Conservation (phyloP, 148 eudicot species). For the Vaccinium darrowii region DNA sequence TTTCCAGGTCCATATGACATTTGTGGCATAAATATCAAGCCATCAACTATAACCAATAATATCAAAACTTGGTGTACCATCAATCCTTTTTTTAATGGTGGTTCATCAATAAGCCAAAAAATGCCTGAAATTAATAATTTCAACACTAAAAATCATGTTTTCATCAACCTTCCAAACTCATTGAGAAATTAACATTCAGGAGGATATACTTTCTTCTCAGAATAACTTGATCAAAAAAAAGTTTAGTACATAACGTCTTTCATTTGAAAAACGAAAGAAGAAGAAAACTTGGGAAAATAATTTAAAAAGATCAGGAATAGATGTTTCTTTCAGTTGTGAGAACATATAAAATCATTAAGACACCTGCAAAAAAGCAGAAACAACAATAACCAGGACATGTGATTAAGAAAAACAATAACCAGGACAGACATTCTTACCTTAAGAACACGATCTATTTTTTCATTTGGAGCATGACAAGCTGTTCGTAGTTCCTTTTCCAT, state of each 20-base stretch:
- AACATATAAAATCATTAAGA: not conserved
- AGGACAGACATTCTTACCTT: conserved; percentile 39
- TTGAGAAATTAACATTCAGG: not conserved
- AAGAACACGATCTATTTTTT: conserved; percentile 66
- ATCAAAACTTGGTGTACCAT: not conserved
- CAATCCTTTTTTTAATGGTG: not conserved
- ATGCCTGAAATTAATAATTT: not conserved
- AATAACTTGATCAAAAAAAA: not conserved
- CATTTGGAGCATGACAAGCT: conserved; percentile 77
- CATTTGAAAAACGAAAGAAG: not conserved
- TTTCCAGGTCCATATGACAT: not conserved
- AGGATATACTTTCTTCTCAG: not conserved
- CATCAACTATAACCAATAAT: not conserved
- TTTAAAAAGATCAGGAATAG: not conserved
- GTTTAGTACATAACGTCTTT: not conserved
- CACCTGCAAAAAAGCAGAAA: not conserved
- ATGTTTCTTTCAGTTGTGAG: not conserved
- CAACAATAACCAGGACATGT: not conserved
- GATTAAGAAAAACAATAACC: too few relatives aligned
- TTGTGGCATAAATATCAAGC: not conserved
- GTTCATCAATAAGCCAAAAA: not conserved
- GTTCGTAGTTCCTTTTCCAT: conserved; percentile 88
- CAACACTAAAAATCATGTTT: not conserved
- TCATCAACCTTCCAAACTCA: not conserved
- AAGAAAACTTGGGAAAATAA: not conserved